These are phyloP conservation scores for Fusarium vanettenii DNA, from an alignment of 2,329 filamentous ascomycete genomes.

Conservation along the genomic window DNA sequence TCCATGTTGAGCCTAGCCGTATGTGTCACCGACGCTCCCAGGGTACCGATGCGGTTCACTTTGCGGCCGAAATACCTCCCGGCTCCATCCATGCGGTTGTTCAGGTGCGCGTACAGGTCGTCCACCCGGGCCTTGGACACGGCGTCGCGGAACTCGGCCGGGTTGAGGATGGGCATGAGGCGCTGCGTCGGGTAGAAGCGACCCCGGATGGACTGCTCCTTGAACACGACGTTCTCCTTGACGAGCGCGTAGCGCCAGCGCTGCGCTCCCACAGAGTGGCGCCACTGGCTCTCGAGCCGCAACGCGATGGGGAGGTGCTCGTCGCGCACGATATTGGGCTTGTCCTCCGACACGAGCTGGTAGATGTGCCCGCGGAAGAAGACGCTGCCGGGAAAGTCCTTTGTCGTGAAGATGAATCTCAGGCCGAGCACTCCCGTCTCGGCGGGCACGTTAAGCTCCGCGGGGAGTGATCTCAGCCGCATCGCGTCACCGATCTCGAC, in stretches of 20 bases:
- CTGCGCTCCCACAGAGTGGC: constrained; percentile 48
- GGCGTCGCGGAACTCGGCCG: constrained; percentile 51
- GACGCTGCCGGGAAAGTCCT: constrained; percentile 49
- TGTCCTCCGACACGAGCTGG: constrained; percentile 46
- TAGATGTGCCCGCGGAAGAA: constrained; percentile 58
- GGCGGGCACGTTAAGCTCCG: constrained; percentile 49
- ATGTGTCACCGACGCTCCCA: constrained; percentile 56
- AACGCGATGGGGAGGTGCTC: constrained; percentile 57
- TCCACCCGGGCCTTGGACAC: constrained; percentile 54
- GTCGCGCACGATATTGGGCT: constrained; percentile 46
- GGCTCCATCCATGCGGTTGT: constrained; percentile 61
- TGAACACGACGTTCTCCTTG: constrained; percentile 58
- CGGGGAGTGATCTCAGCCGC: constrained; percentile 56
- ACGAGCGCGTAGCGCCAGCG: constrained; percentile 54
- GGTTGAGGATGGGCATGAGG: constrained; percentile 63
- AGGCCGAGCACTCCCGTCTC: constrained; percentile 53
- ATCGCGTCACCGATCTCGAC: constrained; percentile 61
- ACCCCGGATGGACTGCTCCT: constrained; percentile 62
- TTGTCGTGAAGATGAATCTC: constrained; percentile 53
- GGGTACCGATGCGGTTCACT: constrained; percentile 55
- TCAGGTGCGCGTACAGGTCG: constrained; percentile 61
- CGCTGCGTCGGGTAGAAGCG: constrained; percentile 69
- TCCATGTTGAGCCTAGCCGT: constrained; percentile 51
- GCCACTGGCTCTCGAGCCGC: constrained; percentile 54
- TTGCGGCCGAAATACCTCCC: constrained; percentile 56